Conservation (phyloP, 768 basidiomycete genomes). For the Botryobasidium botryosum region DNA sequence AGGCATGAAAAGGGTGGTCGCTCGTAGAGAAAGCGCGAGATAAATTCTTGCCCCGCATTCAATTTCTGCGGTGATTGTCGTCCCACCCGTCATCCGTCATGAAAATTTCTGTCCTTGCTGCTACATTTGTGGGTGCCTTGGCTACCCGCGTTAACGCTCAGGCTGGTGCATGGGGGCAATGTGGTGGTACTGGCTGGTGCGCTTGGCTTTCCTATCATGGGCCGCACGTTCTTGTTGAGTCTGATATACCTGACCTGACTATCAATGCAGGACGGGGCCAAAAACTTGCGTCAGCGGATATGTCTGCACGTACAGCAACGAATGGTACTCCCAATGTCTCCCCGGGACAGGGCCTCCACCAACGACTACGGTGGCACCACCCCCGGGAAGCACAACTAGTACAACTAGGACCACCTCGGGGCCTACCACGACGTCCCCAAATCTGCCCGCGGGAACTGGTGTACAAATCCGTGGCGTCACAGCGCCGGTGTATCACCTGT, state of each 20-base stretch:
- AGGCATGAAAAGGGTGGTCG: too few species aligned
- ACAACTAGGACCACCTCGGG: slow-evolving; percentile 14
- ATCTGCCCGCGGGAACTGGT: slow-evolving; percentile 16
- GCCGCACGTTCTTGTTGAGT: not conserved
- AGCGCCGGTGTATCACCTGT: slow-evolving; percentile 39
- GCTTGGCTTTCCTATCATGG: too few species aligned
- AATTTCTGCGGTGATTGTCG: too few species aligned
- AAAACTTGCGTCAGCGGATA: slow-evolving; percentile 30
- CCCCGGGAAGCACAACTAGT: not conserved
- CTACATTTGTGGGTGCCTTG: too few species aligned
- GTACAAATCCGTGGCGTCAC: slow-evolving; percentile 37
- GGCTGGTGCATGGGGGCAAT: not conserved
- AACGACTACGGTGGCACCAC: slow-evolving; percentile 1
- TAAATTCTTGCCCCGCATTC: too few species aligned
- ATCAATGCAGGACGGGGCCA: slow-evolving; percentile 23
- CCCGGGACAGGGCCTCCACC: slow-evolving; percentile 20
- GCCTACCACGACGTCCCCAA: slow-evolving; percentile 10
- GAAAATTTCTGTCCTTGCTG: too few species aligned
- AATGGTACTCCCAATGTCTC: slow-evolving; percentile 37
- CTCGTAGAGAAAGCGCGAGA: too few species aligned
- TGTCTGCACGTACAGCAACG: slow-evolving; percentile 26
- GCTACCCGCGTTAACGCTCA: too few species aligned
- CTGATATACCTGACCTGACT: not conserved
- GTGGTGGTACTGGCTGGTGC: too few species aligned
- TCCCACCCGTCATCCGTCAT: too few species aligned